phyloP scores from a whole-genome alignment of 805 yeast species.

The Crinitomyces ghanaensis region DNA sequence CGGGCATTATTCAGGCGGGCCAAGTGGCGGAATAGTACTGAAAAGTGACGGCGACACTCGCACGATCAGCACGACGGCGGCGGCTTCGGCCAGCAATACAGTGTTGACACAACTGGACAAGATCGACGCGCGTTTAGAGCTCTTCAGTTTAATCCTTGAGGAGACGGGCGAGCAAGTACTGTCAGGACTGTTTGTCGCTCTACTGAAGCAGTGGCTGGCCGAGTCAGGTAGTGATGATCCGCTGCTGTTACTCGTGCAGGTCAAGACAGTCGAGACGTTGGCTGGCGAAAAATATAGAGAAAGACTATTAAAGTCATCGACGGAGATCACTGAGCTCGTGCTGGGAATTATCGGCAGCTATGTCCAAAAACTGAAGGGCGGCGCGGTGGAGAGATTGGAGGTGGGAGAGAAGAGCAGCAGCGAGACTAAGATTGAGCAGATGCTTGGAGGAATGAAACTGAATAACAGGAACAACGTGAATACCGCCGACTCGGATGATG shows the following conservation, averaged over 20 bases:
- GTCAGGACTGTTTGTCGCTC: conserved; percentile 34
- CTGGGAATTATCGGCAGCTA: conserved; percentile 30
- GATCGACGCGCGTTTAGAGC: conserved; percentile 35
- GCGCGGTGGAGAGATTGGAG: background rate
- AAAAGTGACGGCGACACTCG: conserved; percentile 20
- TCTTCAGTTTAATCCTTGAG: conserved; percentile 34
- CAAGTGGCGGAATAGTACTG: conserved; percentile 17
- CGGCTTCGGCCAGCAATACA: conserved; percentile 1
- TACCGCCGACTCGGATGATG: conserved; percentile 30
- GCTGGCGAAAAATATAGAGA: conserved; percentile 49
- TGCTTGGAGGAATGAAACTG: background rate
- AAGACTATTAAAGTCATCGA: conserved; percentile 42
- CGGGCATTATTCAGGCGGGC: conserved; percentile 21
- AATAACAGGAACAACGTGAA: too few relatives aligned
- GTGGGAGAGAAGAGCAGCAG: background rate
- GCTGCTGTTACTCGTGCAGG: conserved; percentile 43
- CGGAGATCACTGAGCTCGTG: conserved; percentile 43
- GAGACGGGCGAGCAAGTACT: conserved; percentile 34
- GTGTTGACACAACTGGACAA: conserved; percentile 5
- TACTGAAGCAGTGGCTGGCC: conserved; percentile 52
- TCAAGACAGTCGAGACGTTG: conserved; percentile 53
- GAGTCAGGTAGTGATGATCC: conserved; percentile 30
- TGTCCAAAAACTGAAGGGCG: conserved; percentile 21
- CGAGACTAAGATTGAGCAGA: conserved; percentile 9
- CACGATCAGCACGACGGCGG: conserved; percentile 1